These are phyloP conservation scores for Ceratobasidium sp. DNA, from an alignment of 1,284 basidiomycete genomes.

Conservation along the genomic window DNA sequence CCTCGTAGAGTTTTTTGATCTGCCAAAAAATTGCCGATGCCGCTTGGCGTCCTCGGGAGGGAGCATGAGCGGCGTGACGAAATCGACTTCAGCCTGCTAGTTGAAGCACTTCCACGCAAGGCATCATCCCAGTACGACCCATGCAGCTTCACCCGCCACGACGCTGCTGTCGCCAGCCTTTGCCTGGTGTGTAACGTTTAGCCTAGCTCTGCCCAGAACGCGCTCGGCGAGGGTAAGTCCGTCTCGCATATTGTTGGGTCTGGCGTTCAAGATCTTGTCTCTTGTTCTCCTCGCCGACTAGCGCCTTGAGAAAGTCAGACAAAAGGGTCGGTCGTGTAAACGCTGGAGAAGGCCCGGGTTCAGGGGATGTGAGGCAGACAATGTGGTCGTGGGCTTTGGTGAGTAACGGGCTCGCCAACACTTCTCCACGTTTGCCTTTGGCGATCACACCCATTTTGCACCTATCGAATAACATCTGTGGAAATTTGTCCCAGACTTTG, in stretches of 20 bases:
- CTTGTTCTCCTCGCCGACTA: not conserved
- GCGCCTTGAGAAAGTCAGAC: not conserved
- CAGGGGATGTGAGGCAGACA: not conserved
- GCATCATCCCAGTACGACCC: not conserved
- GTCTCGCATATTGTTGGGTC: not conserved
- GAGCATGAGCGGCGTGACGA: slow-evolving; percentile 5
- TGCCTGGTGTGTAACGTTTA: not conserved
- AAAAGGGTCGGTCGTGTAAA: not conserved
- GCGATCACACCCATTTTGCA: not conserved
- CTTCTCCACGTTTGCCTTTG: slow-evolving; percentile 17
- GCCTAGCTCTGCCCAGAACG: not conserved
- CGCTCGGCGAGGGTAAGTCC: not conserved
- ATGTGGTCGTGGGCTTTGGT: slow-evolving; percentile 7
- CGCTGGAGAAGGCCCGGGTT: not conserved
- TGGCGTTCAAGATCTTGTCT: not conserved
- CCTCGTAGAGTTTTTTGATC: not conserved
- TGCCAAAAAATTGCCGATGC: slow-evolving; percentile 7
- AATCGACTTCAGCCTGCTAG: not conserved
- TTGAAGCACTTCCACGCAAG: not conserved
- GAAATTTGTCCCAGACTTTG: not conserved
- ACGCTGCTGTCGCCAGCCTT: slow-evolving; percentile 5
- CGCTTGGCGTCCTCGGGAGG: not conserved
- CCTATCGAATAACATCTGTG: not conserved
- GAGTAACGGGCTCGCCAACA: slow-evolving; percentile 1
- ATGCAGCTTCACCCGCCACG: not conserved